A percentile compares a stretch with the other conserved stretches of the same genome.
phyloP scores from a whole-genome alignment of 78 protist genomes.

The Monosiga brevicollis region DNA sequence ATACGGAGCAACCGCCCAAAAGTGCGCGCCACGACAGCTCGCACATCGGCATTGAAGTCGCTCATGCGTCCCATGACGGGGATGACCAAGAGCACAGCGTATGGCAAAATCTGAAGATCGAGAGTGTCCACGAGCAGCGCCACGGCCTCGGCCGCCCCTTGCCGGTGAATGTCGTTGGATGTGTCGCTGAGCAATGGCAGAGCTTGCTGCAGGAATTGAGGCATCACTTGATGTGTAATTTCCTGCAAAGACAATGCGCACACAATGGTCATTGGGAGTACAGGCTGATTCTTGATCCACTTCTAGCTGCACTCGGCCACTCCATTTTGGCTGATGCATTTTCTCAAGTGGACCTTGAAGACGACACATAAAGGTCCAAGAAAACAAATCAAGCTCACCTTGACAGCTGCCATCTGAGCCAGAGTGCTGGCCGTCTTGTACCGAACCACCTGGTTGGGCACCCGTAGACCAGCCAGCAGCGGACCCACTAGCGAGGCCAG shows the following conservation, averaged over 20 bases:
- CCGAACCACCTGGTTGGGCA: too few species aligned
- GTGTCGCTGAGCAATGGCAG: constrained; percentile 14
- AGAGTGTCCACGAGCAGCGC: background rate
- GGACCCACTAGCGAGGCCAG: too few species aligned
- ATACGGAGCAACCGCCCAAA: constrained; percentile 36
- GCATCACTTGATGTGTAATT: background rate
- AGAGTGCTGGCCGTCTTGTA: too few species aligned
- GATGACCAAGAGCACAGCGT: background rate
- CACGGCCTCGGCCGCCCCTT: constrained; percentile 21
- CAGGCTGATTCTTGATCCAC: too few species aligned
- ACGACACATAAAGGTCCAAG: too few species aligned
- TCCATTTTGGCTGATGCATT: too few species aligned
- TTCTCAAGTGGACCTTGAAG: too few species aligned
- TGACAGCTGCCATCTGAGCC: too few species aligned
- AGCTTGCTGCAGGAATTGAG: background rate
- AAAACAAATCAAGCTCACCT: too few species aligned
- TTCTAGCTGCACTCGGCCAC: too few species aligned
- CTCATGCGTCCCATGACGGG: constrained; percentile 5
- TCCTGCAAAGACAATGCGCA: background rate
- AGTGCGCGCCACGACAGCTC: constrained; percentile 12
- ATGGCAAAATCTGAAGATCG: background rate
- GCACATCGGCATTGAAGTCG: constrained; percentile 12
- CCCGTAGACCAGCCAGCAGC: too few species aligned
- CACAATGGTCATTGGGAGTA: too few species aligned
- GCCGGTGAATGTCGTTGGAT: background rate